Base-by-base conservation (phyloP, 2,329 filamentous ascomycete species). In the Xylariaceae sp. region DNA sequence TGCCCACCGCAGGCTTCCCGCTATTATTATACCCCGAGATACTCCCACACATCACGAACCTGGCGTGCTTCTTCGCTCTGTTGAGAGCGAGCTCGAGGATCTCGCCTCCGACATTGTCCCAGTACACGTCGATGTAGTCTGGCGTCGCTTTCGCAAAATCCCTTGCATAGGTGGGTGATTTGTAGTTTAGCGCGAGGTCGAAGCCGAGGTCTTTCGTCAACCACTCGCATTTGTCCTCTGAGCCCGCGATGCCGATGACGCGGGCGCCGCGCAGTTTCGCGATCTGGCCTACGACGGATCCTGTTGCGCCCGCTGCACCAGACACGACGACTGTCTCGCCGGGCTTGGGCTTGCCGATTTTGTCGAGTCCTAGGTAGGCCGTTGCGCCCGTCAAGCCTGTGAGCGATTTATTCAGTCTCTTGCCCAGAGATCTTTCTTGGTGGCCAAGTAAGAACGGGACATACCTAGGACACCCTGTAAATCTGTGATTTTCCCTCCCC, bases 291-390 rank as follows among this genome's bases (percentile, higher is more conserved):
- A 83, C 88, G 1, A 92, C 81, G 63, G 81, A 87, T 1, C 89
- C 89, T 0, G 89, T 92, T 0, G 88, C 89, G 2, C 89, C 89
- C 0, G 89, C 89, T 1, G 89, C 89, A 6, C 87, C 88, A 9
- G 83, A 88, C 0, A 93, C 86, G 7, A 92, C 87, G 1, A 93
- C 88, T 4, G 87, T 84, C 58, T 92, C 87, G 5, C 87, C 87
- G 2, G 79, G 69, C 67, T 86, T 83, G 39, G 87, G 81, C 50
- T 86, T 73, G 2, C 82, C 88, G 42, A 92, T 80, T 50, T 87
- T 79, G 31, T 81, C 69, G 66, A 92, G 81, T 17, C 89, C 88
- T 57, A 89, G 88, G 71, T 89, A 92, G 2, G 88, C 88, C 0
- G 89, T 92, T 56, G 91, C 61, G 2, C 86, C 86, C 0, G 87